These are phyloP conservation scores for Xylaria sp. DNA, from an alignment of 2,329 filamentous ascomycete genomes.

Conservation along the genomic window DNA sequence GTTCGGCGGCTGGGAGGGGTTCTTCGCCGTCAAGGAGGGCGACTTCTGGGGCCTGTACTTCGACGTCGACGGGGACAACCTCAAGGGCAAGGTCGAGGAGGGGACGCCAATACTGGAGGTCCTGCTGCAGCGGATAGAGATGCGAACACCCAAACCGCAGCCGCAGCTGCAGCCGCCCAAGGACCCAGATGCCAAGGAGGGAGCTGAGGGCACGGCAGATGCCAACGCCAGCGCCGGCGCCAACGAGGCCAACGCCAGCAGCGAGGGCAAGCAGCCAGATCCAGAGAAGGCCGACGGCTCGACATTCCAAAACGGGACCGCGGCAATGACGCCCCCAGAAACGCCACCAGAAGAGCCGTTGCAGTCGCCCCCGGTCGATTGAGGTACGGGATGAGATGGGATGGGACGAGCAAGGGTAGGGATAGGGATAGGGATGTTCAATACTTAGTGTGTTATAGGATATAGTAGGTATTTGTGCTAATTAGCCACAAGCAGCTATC, in stretches of 20 bases:
- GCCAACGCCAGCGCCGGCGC: too few relatives aligned
- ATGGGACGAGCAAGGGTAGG: neutral
- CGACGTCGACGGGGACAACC: conserved; percentile 51
- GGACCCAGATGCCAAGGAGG: conserved; percentile 9
- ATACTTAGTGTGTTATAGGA: conserved; percentile 2
- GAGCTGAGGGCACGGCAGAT: conserved; percentile 16
- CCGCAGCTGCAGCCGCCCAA: conserved; percentile 11
- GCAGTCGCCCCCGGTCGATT: conserved; percentile 37
- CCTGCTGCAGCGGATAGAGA: conserved; percentile 58
- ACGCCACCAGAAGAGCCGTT: conserved; percentile 19
- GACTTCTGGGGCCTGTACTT: conserved; percentile 55
- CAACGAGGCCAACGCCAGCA: too few relatives aligned
- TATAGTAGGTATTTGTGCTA: too few relatives aligned
- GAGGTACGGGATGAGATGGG: neutral
- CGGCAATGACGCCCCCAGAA: neutral
- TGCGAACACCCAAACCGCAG: conserved; percentile 36
- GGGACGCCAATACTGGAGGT: conserved; percentile 59
- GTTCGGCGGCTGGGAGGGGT: conserved; percentile 56
- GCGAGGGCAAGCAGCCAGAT: too few relatives aligned
- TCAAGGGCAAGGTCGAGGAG: conserved; percentile 50
- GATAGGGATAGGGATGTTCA: neutral
- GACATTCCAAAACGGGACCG: conserved; percentile 12
- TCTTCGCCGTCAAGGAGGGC: conserved; percentile 53
- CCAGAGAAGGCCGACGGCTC: conserved; percentile 15
- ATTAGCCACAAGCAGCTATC: conserved; percentile 14